These are phyloP conservation scores for Senna tora DNA, from an alignment of 306 rosid species.

Conservation along the genomic window DNA sequence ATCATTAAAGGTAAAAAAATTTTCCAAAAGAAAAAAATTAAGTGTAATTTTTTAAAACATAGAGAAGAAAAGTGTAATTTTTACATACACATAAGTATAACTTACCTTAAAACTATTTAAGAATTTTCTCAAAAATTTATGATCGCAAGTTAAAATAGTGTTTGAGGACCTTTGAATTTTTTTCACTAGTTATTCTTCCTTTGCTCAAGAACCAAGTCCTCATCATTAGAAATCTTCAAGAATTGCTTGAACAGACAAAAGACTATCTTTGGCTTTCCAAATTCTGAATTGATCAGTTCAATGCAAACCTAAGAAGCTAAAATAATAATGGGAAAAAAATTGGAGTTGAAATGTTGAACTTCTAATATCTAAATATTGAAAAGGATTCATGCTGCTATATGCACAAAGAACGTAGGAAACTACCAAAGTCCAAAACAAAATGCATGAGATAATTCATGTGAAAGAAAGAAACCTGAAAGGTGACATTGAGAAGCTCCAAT, in stretches of 20 bases:
- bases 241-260: too few relatives aligned
- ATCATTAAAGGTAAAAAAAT: too few relatives aligned
- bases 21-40: too few relatives aligned
- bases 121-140: neutral
- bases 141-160: neutral
- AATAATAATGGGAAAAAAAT: neutral
- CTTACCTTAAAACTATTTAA: too few relatives aligned
- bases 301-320: neutral
- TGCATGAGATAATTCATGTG: neutral
- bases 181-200: neutral
- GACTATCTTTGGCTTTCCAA: too few relatives aligned
- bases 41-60: too few relatives aligned
- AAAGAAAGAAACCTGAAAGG: slow-evolving; percentile 27
- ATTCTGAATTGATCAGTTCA: too few relatives aligned
- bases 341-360: neutral
- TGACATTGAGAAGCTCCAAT: slow-evolving; percentile 10
- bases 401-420: slow-evolving; percentile 4
- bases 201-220: neutral
- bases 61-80: too few relatives aligned
- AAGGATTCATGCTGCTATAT: neutral
- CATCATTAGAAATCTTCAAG: neutral
- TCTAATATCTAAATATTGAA: neutral
- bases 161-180: neutral
- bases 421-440: neutral
- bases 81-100: too few relatives aligned